Evolutionary conservation across 805 yeast species (phyloP).

Genomic region (Suhomyces vadensis): DNA sequence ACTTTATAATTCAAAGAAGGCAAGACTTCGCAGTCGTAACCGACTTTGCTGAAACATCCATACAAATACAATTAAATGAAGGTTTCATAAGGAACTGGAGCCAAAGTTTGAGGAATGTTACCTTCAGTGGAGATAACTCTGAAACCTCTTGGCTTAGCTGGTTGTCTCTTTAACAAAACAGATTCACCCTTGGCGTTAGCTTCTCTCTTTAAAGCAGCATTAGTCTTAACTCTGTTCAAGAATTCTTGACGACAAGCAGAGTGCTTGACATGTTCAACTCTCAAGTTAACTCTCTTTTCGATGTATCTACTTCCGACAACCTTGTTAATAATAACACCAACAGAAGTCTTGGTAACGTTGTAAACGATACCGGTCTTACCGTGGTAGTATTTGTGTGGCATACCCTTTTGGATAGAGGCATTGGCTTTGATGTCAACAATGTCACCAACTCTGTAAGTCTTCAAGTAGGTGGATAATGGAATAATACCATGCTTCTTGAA

Average conservation of each 20-base stretch:
- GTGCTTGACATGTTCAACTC: slow-evolving; percentile 99
- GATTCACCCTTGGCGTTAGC: slow-evolving; percentile 93
- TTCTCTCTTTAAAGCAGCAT: slow-evolving; percentile 90
- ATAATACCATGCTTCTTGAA: slow-evolving; percentile 96
- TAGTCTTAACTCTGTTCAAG: slow-evolving; percentile 96
- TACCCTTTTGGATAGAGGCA: slow-evolving; percentile 99
- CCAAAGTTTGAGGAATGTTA: slow-evolving; percentile 92
- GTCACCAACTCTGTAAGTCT: slow-evolving; percentile 98
- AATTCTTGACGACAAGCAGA: slow-evolving; percentile 99
- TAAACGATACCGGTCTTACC: slow-evolving; percentile 99
- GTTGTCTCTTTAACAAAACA: slow-evolving; percentile 95
- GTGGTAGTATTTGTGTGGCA: slow-evolving; percentile 99
- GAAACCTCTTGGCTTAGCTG: slow-evolving; percentile 95
- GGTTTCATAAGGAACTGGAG: slow-evolving; percentile 99
- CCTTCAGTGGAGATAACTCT: slow-evolving; percentile 79
- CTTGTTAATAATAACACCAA: slow-evolving; percentile 98
- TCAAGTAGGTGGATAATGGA: slow-evolving; percentile 94
- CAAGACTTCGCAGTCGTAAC: neutral
- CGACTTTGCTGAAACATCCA: slow-evolving; percentile 6
- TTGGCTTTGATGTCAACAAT: slow-evolving; percentile 99
- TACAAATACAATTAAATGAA: slow-evolving; percentile 67
- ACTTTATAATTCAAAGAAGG: slow-evolving; percentile 8
- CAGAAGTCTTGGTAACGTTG: slow-evolving; percentile 98
- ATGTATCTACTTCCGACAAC: slow-evolving; percentile 98
- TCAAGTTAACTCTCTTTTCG: slow-evolving; percentile 97